Base-by-base conservation (phyloP, 1,139 yeast genomes). In the Protomyces lactucae-debilis region DNA sequence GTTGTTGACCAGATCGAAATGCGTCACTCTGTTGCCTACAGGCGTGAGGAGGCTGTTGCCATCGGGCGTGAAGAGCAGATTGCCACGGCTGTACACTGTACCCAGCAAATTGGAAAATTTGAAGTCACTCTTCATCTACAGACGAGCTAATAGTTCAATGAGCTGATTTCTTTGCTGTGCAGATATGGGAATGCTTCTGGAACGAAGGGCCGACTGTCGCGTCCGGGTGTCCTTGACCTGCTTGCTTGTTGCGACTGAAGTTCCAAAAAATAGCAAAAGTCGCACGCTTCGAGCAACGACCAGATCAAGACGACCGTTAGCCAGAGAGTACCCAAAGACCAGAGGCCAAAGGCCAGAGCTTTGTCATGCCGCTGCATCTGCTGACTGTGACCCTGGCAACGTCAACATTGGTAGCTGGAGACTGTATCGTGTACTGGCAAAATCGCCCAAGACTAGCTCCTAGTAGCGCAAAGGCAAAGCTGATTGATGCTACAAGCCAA, bases 31-130 rank as follows among this genome's bases (percentile, higher is more conserved):
- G 75, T 93, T 95, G 9, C 99, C 99, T 3, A 93, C 98, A 0
- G 99, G 99, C 67, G 95, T 87, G 60, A 93, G 78, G 40, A 93
- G 79, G 67, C 83, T 82, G 16, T 87, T 85, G 0, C 99, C 99
- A 74, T 91, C 97, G 1, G 87, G 84, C 1, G 95, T 85, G 77
- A 86, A 93, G n/a, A 87, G 81, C 45, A 93, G 78, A 75, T 93
- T 92, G 21, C 98, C 99, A 72, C 88, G 89, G 65, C 95, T 81
- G 73, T 93, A 93, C 6, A 93, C 99, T 0, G 99, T 92, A 36
- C 99, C 99, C 71, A 93, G 78, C 56, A 93, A 80, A 76, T 93
- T 93, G 55, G 96, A 86, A 72, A 93, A 87, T 81, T 79, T 76
- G 72, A 78, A 70, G 60, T 72, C 72, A 66, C 63, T 59, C 51